Conservation (phyloP, 1,284 basidiomycete species). For the Anthracocystis setariae region DNA sequence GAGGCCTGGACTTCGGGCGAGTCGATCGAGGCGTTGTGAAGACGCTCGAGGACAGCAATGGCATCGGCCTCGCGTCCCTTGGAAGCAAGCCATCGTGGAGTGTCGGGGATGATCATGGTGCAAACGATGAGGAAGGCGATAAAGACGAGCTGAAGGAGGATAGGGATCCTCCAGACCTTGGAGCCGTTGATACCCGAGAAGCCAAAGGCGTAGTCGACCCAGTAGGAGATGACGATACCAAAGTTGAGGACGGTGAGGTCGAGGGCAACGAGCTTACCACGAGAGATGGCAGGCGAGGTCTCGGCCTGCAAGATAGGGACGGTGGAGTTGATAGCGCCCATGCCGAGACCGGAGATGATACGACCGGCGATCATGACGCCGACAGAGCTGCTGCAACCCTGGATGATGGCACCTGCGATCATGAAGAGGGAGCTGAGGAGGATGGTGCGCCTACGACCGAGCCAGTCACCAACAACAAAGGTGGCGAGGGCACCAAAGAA, state of each 20-base stretch:
- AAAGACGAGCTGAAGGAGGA: conserved; percentile 76
- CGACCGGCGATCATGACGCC: conserved; percentile 75
- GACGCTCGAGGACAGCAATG: conserved; percentile 74
- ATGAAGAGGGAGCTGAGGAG: conserved; percentile 70
- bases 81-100: conserved; percentile 77
- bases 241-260: conserved; percentile 77
- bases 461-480: conserved; percentile 39
- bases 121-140: conserved; percentile 74
- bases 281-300: conserved; percentile 73
- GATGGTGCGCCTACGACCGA: conserved; percentile 47
- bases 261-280: conserved; percentile 77
- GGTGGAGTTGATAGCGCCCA: conserved; percentile 76
- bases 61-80: conserved; percentile 73
- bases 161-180: conserved; percentile 77
- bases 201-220: conserved; percentile 69
- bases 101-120: conserved; percentile 77
- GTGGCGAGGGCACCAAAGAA: conserved; percentile 43
- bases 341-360: conserved; percentile 75
- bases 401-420: conserved; percentile 75
- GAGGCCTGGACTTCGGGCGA: conserved; percentile 70
- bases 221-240: conserved; percentile 74
- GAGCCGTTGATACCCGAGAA: conserved; percentile 70
- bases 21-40: conserved; percentile 73
- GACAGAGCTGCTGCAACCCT: conserved; percentile 73
- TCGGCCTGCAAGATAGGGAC: conserved; percentile 76